Conservation (phyloP, 1,284 basidiomycete species). For the Leccinum griseonigrum region DNA sequence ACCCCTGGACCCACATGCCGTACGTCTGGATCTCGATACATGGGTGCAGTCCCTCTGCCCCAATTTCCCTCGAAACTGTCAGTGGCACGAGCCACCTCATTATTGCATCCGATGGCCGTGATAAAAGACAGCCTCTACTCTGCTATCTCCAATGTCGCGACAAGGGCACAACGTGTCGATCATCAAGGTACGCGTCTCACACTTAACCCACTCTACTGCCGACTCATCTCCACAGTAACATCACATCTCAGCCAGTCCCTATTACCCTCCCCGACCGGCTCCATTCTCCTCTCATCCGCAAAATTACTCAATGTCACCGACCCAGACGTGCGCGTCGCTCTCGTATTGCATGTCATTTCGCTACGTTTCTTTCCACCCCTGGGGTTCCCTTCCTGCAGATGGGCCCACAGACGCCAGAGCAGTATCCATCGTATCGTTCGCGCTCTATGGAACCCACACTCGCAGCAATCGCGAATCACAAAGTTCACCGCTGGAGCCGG, state of each 20-base stretch:
- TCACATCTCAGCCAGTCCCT: conserved; percentile 34
- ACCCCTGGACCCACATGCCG: too few species aligned
- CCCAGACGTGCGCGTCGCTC: conserved; percentile 38
- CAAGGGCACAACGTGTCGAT: conserved; percentile 37
- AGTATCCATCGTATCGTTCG: conserved; percentile 47
- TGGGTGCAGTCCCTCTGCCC: conserved; percentile 17
- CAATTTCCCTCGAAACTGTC: conserved; percentile 26
- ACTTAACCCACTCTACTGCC: conserved; percentile 11
- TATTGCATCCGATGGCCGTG: conserved; percentile 20
- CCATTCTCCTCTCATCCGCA: conserved; percentile 44
- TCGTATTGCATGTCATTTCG: conserved; percentile 65
- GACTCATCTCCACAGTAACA: conserved; percentile 33
- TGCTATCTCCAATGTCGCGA: conserved; percentile 35
- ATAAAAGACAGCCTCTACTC: conserved; percentile 32
- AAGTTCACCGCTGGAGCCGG: conserved; percentile 51
- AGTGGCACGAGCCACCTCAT: conserved; percentile 24
- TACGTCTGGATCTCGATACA: too few species aligned
- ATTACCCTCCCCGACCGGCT: conserved; percentile 48
- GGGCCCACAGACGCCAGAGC: conserved; percentile 43
- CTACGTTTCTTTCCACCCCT: conserved; percentile 66
- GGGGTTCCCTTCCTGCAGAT: conserved; percentile 67
- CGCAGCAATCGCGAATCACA: conserved; percentile 1
- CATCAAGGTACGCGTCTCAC: conserved; percentile 22
- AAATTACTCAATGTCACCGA: conserved; percentile 37
- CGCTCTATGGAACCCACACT: conserved; percentile 38